These are phyloP conservation scores for Aureobasidium sp. DNA, from an alignment of 2,329 filamentous ascomycete species.

Conservation along the genomic window DNA sequence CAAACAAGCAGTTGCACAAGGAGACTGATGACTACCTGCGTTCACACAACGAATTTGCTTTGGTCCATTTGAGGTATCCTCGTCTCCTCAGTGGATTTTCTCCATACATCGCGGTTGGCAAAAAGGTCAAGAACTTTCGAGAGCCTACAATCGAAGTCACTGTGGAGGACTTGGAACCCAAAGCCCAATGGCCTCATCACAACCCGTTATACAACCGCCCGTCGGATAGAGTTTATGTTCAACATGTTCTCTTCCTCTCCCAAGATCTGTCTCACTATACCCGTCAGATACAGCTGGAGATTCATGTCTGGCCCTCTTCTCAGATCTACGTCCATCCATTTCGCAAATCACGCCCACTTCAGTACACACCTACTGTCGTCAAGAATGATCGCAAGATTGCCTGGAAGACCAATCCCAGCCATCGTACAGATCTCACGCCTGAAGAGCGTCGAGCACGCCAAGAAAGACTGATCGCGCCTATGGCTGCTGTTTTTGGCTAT, in stretches of 20 bases:
- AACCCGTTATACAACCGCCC: neutral
- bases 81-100: neutral
- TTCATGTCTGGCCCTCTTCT: neutral
- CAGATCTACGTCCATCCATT: neutral
- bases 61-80: neutral
- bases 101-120: neutral
- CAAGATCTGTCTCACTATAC: neutral
- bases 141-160: neutral
- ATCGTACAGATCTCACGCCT: neutral
- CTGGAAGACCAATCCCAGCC: neutral
- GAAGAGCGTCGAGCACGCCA: neutral
- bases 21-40: neutral
- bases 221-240: neutral
- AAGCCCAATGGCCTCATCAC: neutral
- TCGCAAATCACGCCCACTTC: neutral
- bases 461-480: neutral
- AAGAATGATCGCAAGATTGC: neutral
- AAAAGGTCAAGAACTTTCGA: neutral
- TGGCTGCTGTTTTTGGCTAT: neutral
- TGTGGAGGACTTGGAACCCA: neutral
- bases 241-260: neutral
- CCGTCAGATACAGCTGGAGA: neutral
- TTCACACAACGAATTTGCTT: neutral
- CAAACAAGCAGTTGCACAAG: neutral
- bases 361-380: neutral